phyloP scores from a whole-genome alignment of 2,329 filamentous ascomycete species.

The Alternaria incomplexa region DNA sequence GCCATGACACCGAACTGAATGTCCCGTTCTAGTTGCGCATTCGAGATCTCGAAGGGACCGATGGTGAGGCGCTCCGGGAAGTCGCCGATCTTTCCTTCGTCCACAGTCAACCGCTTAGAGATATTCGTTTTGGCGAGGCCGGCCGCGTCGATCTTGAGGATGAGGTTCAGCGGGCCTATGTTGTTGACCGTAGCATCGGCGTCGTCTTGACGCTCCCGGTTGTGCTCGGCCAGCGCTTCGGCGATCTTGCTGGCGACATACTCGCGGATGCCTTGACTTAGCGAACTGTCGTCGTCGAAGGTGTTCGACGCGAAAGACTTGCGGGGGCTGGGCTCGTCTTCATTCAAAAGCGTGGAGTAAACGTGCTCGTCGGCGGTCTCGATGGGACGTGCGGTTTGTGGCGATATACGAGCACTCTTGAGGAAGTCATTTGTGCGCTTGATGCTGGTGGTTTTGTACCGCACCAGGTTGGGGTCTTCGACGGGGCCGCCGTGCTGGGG shows the following conservation, averaged over 20 bases:
- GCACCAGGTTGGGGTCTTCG: background rate
- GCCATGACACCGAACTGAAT: background rate
- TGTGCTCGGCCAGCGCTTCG: background rate
- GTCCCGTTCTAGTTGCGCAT: background rate
- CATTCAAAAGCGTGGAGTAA: background rate
- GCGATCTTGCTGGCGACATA: constrained; percentile 17
- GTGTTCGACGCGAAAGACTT: constrained; percentile 1
- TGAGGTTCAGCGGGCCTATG: background rate
- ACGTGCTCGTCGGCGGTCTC: background rate
- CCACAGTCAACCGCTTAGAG: accelerated
- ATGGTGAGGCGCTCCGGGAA: background rate
- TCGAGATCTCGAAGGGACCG: background rate
- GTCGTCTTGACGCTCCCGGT: background rate
- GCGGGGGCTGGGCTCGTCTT: background rate
- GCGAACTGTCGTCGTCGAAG: background rate
- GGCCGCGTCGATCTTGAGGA: background rate
- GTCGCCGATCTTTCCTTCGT: background rate
- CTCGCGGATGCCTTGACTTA: constrained; percentile 6
- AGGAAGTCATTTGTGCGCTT: background rate
- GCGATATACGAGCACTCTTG: background rate
- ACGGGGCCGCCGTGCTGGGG: background rate
- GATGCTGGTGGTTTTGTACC: background rate
- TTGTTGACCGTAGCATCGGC: background rate
- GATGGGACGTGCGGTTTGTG: background rate
- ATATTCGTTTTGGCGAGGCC: background rate